phyloP scores from a whole-genome alignment of 352 stramenopile species.

The Phytophthora foliorum region DNA sequence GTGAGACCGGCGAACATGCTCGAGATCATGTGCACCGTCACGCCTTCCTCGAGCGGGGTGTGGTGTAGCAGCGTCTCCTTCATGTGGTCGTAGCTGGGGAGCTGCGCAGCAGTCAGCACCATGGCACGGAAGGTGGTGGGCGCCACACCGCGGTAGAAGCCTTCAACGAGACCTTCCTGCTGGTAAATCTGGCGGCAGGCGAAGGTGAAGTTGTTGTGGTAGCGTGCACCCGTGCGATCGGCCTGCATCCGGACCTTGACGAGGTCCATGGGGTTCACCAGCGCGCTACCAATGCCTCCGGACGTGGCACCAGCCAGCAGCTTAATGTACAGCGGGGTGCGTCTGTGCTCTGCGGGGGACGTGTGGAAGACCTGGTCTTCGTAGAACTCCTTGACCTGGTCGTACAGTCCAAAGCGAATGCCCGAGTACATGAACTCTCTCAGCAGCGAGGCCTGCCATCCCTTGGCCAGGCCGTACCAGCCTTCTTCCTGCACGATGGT shows the following conservation, averaged over 20 bases:
- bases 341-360: conserved; percentile 36
- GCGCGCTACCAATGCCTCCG: conserved; percentile 65
- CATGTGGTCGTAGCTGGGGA: conserved; percentile 86
- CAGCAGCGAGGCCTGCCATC: conserved; percentile 68
- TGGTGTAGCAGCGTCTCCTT: conserved; percentile 73
- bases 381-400: conserved; percentile 79
- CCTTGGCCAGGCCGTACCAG: conserved; percentile 61
- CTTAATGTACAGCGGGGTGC: conserved; percentile 74
- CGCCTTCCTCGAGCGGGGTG: conserved; percentile 60
- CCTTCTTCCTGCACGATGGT: conserved; percentile 73
- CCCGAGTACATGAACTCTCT: conserved; percentile 83
- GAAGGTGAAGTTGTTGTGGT: conserved; percentile 70
- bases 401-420: conserved; percentile 84
- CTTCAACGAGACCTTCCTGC: conserved; percentile 65
- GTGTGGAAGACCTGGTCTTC: conserved; percentile 62
- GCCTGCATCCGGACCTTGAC: conserved; percentile 86
- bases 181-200: conserved; percentile 73
- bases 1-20: conserved; percentile 83
- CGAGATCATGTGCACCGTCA: conserved; percentile 70
- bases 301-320: conserved; percentile 70
- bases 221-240: conserved; percentile 65
- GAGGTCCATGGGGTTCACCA: conserved; percentile 86
- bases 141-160: conserved; percentile 77
- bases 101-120: conserved; percentile 76
- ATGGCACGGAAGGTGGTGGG: conserved; percentile 79